Evolutionary conservation across 2,329 filamentous ascomycete genomes (phyloP), one percentile per base, ranked within the genome.

Genomic region (Thermothelomyces thermophilus): DNA sequence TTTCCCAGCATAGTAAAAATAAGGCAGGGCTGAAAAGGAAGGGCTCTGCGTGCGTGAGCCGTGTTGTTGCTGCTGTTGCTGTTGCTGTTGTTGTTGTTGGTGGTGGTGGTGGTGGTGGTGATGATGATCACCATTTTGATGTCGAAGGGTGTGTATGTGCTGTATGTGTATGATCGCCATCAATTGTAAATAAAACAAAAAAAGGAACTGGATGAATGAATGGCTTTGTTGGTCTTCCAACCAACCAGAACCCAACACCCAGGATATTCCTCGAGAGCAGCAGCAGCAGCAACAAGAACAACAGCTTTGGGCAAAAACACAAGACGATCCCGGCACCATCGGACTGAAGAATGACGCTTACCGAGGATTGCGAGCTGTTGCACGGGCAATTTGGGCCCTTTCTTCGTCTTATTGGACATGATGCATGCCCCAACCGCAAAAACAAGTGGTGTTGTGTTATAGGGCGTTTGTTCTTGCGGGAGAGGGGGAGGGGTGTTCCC

Each of bases 281-380:
- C n/a, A n/a, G n/a, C n/a, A n/a, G n/a, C n/a, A n/a, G n/a, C 24
- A 9, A 26, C 24, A 26, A 26, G 5, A 9, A 26, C 24, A 26
- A 26, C 24, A 26, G 24, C 9, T 26, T 26, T 26, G 30, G 30
- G 13, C 33, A 33, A 33, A 24, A 39, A n/a, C n/a, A n/a, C 10
- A 11, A 1, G 28, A 20, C 11, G n/a, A 45, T 28, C 34, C 43
- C 34, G 24, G 19, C 26, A 30, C 19, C 40, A 14, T 41, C n/a
- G 24, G 31, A 30, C 30, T 51, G 46, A 52, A 46, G 2, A 14
- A 35, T 28, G 35, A 9, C 13, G 57, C 77, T 73, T 76, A 90
- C 86, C 83, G 56, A 94, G 71, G 63, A 94, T 90, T 37, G 82
- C 71, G 62, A 94, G 73, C 70, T 94, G 88, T 75, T 83, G 79